Percentiles rank a stretch among this genome's conserved stretches.
These are phyloP conservation scores for Penicillium sp. DNA, from an alignment of 2,329 filamentous ascomycete species.

Conservation along the genomic window DNA sequence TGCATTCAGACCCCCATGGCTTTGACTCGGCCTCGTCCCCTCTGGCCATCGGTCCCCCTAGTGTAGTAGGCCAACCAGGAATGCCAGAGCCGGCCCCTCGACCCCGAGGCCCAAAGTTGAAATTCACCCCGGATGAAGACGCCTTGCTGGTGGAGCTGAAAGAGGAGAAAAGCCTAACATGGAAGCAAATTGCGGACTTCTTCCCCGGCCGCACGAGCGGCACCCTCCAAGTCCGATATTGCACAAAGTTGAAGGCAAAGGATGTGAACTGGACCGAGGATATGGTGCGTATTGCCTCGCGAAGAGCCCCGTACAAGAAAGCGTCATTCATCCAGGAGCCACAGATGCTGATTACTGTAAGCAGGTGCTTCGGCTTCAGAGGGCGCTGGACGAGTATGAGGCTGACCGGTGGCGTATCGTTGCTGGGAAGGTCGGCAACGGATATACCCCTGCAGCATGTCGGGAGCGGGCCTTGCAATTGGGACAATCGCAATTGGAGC, in stretches of 20 bases:
- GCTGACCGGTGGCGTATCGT: conserved; percentile 87
- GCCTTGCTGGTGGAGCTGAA: conserved; percentile 83
- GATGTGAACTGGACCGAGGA: conserved; percentile 91
- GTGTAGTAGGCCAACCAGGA: conserved; percentile 77
- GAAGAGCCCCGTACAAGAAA: too few relatives aligned
- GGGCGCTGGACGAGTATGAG: conserved; percentile 43
- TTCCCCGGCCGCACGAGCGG: conserved; percentile 88
- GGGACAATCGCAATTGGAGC: too few relatives aligned
- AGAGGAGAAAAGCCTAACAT: conserved; percentile 90
- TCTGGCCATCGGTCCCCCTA: conserved; percentile 64
- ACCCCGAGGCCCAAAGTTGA: conserved; percentile 83
- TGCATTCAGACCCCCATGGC: conserved; percentile 60
- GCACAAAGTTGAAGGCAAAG: conserved; percentile 91
- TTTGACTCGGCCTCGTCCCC: conserved; percentile 50
- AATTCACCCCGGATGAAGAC: conserved; percentile 92
- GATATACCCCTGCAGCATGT: conserved; percentile 83
- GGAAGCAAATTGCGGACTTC: conserved; percentile 97
- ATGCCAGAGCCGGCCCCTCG: conserved; percentile 81
- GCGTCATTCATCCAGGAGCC: too few relatives aligned
- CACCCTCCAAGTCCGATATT: conserved; percentile 89
- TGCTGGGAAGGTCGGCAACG: conserved; percentile 83
- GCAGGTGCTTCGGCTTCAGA: conserved; percentile 40
- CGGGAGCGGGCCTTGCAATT: conserved; percentile 67
- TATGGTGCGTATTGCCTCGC: conserved; percentile 63
- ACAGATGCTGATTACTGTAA: neutral